Base-by-base conservation (phyloP, 2,329 filamentous ascomycete genomes). In the Ascochyta viciae-villosae region DNA sequence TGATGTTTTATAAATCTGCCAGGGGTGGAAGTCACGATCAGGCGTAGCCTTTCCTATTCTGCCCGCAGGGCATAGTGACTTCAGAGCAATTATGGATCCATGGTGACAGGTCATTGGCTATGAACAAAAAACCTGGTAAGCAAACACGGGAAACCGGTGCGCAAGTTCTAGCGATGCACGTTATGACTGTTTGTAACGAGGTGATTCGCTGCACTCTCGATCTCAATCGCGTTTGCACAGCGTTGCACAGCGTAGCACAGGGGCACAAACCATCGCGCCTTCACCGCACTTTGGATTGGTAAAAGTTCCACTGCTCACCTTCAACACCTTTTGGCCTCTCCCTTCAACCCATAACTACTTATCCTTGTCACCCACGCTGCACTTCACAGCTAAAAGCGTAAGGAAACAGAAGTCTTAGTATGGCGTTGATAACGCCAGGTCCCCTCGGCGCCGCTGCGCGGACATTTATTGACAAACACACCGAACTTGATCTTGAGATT, bases 391-490 rank as follows among this genome's bases (percentile, higher is more conserved):
- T 5, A 16, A 35, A 16, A 16, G 5, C 2, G 2, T n/a, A 6
- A 35, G 7, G 6, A 16, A 2, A 35, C 15, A n/a, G 15, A 16
- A 16, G 8, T 16, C 8, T 6, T 16, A 16, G 5, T n/a, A 35
- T 35, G 33, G 33, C 15, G 6, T 35, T n/a, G n/a, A 8, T 16
- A 35, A 7, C 33, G 33, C 33, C 33, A 4, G 16, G 19, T 2
- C 7, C 16, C 5, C 6, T 43, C 16, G n/a, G 12, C 27, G 5
- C 31, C 19, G 12, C 22, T 31, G 31, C 40, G 24, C 13, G 13
- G 6, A 15, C 24, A 6, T 63, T 63, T 27, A 29, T 57, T 22
- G 12, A 19, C 26, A 12, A 37, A 1, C 46, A 61, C 29, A 59
- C 52, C 12, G 33, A 39, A n/a, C 7, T 26, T 1, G 49, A 48